Conservation (phyloP, 148 eudicot species). For the Chenopodium berlandieri region DNA sequence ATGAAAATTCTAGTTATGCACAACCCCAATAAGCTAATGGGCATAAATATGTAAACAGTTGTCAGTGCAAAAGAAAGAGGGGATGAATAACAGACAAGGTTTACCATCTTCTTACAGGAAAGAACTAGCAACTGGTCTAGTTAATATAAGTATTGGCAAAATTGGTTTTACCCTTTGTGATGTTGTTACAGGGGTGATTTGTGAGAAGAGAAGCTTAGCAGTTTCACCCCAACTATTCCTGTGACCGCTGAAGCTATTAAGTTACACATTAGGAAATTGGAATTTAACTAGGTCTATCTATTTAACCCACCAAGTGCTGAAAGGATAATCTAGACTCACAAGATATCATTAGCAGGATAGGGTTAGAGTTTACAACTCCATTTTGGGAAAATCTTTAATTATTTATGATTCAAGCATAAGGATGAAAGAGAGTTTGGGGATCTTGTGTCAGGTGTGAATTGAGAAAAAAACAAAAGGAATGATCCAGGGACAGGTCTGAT, state of each 20-base stretch:
- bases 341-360: not conserved
- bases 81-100: not conserved
- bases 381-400: not conserved
- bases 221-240: not conserved
- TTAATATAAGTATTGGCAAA: not conserved
- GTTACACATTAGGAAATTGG: not conserved
- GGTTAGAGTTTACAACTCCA: not conserved
- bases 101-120: not conserved
- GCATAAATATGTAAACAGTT: not conserved
- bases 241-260: not conserved
- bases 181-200: not conserved
- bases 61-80: not conserved
- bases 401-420: not conserved
- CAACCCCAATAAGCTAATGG: not conserved
- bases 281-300: not conserved
- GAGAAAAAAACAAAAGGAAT: not conserved
- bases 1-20: conserved; percentile 2
- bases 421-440: not conserved
- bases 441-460: not conserved
- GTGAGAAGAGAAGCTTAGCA: not conserved
- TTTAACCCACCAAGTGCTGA: not conserved
- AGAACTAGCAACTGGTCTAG: not conserved
- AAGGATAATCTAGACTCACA: not conserved
- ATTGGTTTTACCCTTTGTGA: not conserved
- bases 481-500: not conserved